Base-by-base conservation (phyloP, 2,329 filamentous ascomycete genomes). In the Berkeleyomyces rouxiae region DNA sequence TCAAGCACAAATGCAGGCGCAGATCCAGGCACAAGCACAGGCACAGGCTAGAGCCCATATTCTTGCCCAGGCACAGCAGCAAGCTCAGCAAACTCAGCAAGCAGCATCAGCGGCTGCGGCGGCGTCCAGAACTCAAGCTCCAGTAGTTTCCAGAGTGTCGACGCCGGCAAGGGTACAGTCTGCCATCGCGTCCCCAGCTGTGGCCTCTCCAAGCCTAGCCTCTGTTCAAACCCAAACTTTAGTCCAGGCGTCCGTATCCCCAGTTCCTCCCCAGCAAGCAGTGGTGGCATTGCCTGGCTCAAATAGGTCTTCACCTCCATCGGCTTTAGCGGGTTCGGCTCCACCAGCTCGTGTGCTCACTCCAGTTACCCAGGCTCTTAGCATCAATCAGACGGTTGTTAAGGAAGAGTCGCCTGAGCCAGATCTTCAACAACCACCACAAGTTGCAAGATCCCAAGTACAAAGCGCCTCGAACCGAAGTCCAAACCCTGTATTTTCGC, bases 51-150 rank as follows among this genome's bases (percentile, higher is more conserved):
- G 61, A 44, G 57, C 60, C 39, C 58, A 59, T 33, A 46, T 46
- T 23, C 58, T 55, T 55, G 51, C 42, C 31, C 40, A 44, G 40
- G 58, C 58, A 37, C 58, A 60, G n/a, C 42, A 44, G 47, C 64
- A 67, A 10, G 67, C 67, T 55, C 68, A 68, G 49, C 68, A 68
- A 53, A 66, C 65, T 55, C 51, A 55, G 2, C 67, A 67, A 36
- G 62, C 65, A 31, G 67, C 69, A 9, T 59, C 65, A 37, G 37
- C 60, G 23, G 61, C 64, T 16, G 63, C 67, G 36, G 61, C 61
- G 47, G 36, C 31, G 13, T 42, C 61, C 9, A 49, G 51, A 10
- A 37, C 55, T 36, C 49, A 59, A 49, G 53, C 44, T 39, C 62
- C 60, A 33, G 37, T 46, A 31, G 51, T 39, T 55, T 55, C 51